Conservation (phyloP, 306 rosid species). For the Trifolium fragiferum region DNA sequence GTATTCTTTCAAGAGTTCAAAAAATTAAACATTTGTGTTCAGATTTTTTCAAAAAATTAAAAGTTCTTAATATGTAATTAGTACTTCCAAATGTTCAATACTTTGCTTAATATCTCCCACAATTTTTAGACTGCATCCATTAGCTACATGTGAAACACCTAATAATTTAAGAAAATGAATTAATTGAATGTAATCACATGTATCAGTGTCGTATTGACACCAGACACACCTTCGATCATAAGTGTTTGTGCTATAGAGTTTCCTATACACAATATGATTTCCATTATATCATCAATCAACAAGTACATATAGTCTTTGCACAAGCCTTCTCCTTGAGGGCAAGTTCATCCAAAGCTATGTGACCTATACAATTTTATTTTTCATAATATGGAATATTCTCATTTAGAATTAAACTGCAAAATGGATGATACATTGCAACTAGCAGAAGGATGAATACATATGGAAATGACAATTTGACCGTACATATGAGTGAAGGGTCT, state of each 20-base stretch:
- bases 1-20: slow-evolving; percentile 5
- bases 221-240: neutral
- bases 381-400: no score
- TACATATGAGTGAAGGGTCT: no score
- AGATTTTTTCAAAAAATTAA: neutral
- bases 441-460: no score
- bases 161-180: no score
- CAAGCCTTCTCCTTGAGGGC: no score
- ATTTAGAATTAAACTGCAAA: no score
- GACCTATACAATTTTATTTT: no score
- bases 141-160: no score
- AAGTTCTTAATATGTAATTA: neutral
- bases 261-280: neutral
- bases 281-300: neutral
- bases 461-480: no score
- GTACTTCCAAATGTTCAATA: neutral
- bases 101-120: neutral
- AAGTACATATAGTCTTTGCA: neutral
- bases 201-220: neutral
- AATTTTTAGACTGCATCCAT: neutral
- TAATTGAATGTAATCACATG: no score
- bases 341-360: no score
- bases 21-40: neutral
- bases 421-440: no score
- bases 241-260: neutral